phyloP scores from a whole-genome alignment of 805 yeast species.

The Blastobotrys terrestris region DNA sequence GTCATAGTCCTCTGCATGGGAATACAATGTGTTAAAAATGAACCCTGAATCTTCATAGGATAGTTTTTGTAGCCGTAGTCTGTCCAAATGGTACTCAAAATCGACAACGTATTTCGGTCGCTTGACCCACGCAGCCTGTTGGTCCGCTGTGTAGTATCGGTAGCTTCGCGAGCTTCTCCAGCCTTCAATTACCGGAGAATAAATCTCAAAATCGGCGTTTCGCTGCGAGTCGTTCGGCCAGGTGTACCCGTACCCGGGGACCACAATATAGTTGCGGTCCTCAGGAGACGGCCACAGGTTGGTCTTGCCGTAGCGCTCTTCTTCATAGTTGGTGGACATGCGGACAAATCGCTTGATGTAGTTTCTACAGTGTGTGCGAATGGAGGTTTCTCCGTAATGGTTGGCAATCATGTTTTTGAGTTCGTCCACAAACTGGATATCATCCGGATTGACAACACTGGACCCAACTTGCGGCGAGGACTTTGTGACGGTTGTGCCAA shows the following conservation, averaged over 20 bases:
- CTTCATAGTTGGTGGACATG: conserved; percentile 25
- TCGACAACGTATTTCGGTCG: conserved; percentile 24
- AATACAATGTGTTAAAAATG: conserved; percentile 21
- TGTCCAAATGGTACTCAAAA: conserved; percentile 26
- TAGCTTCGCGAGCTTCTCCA: conserved; percentile 27
- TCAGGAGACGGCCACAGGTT: conserved; percentile 18
- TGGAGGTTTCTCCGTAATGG: conserved; percentile 26
- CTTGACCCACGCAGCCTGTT: conserved; percentile 17
- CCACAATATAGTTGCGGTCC: conserved; percentile 15
- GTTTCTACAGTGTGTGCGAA: conserved; percentile 24
- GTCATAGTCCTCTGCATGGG: conserved; percentile 22
- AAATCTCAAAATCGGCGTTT: conserved; percentile 19
- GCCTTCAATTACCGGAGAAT: conserved; percentile 26
- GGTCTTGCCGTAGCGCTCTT: conserved; percentile 20
- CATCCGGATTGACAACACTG: conserved; percentile 14
- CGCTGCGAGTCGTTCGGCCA: conserved; percentile 26
- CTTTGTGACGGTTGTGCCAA: conserved; percentile 25
- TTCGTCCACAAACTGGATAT: conserved; percentile 24
- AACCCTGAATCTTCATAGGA: conserved; percentile 22
- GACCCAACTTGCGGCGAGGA: conserved; percentile 19
- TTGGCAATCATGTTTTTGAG: conserved; percentile 24
- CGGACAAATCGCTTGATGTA: conserved; percentile 25
- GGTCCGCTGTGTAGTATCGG: conserved; percentile 21
- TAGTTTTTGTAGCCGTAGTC: conserved; percentile 22
- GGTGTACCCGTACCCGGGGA: conserved; percentile 29